Base-by-base conservation (phyloP, 2,329 filamentous ascomycete genomes). In the Pseudofabraea citricarpa region DNA sequence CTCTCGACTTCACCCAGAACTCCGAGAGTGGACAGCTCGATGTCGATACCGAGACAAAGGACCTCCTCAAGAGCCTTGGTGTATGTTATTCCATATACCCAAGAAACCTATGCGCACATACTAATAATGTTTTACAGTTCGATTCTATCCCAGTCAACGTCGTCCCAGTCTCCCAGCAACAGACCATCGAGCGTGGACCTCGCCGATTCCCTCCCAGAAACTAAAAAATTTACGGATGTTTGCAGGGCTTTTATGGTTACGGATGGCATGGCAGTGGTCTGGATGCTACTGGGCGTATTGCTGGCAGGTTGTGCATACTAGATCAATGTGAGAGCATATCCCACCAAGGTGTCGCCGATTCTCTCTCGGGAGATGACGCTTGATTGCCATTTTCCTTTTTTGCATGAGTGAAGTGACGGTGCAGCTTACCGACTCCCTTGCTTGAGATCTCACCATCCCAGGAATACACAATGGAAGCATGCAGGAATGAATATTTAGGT, bases 61-160 rank as follows among this genome's bases (percentile, higher is more conserved):
- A 97, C 68, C 79, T 98, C 63, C 82, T 98, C 68, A 98, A 98
- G 88, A 88, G 85, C 80, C 81, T 98, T 64, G 93, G 93, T 73
- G 90, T 96, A 91, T 64, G 90, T 90, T 64, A 51, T 26, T 29
- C 40, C 24, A 19, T 23, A 22, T 26, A 41, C 53, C 43, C 18
- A 12, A 3, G 24, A 21, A 7, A 13, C n/a, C 19, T 8, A 0
- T 13, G 12, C 15, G 16, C n/a, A 39, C 40, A 29, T 36, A 35
- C 62, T 70, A 52, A 70, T 57, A 47, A 23, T 18, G 13, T 22
- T 48, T 37, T 59, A 51, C 63, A 96, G 90, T 98, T 98, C 79
- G 93, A 98, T 74, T 82, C 83, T 60, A 90, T 98, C 72, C 87
- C 91, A 70, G 89, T 95, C 85, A 96, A 94, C 75, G 89, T 97